phyloP scores from a whole-genome alignment of 2,329 filamentous ascomycete genomes.

The Monosporascus sp. region DNA sequence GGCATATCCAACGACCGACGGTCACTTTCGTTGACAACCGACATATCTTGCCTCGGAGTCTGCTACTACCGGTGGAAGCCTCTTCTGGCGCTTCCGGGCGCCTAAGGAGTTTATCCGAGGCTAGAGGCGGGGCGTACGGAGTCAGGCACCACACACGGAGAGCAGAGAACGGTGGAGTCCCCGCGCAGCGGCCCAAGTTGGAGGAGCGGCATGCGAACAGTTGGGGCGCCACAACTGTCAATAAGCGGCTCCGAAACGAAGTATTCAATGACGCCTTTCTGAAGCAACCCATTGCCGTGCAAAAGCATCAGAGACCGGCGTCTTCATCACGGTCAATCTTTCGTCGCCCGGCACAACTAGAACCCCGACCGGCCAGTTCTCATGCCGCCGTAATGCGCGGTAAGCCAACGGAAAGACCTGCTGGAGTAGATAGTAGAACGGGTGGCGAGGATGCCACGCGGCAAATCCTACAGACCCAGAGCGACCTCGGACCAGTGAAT shows the following conservation, averaged over 20 bases:
- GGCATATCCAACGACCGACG: constrained; percentile 66
- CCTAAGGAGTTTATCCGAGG: constrained; percentile 31
- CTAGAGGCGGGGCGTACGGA: constrained; percentile 17
- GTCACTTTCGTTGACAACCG: constrained; percentile 92
- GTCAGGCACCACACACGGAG: constrained; percentile 10
- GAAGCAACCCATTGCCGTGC: constrained; percentile 74
- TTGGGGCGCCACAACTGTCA: constrained; percentile 91
- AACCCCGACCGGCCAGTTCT: constrained; percentile 39
- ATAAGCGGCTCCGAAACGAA: constrained; percentile 80
- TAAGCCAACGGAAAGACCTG: constrained; percentile 4
- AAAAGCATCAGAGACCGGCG: constrained; percentile 64
- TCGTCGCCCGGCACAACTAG: constrained; percentile 38
- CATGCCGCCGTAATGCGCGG: constrained; percentile 22
- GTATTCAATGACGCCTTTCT: constrained; percentile 90
- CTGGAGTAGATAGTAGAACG: constrained; percentile 2
- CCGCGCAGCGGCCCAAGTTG: constrained; percentile 33
- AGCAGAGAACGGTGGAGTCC: constrained; percentile 6
- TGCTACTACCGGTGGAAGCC: constrained; percentile 58
- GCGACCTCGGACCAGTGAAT: constrained; percentile 26
- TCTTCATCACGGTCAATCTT: constrained; percentile 59
- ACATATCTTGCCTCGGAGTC: constrained; percentile 82
- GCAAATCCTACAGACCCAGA: constrained; percentile 25
- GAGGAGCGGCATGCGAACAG: constrained; percentile 56
- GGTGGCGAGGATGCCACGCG: constrained; percentile 19
- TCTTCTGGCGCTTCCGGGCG: constrained; percentile 28